Evolutionary conservation across 164 flowering plant genomes (phyloP), one percentile per base, ranked within the genome.

Genomic region (Platanus orientalis): DNA sequence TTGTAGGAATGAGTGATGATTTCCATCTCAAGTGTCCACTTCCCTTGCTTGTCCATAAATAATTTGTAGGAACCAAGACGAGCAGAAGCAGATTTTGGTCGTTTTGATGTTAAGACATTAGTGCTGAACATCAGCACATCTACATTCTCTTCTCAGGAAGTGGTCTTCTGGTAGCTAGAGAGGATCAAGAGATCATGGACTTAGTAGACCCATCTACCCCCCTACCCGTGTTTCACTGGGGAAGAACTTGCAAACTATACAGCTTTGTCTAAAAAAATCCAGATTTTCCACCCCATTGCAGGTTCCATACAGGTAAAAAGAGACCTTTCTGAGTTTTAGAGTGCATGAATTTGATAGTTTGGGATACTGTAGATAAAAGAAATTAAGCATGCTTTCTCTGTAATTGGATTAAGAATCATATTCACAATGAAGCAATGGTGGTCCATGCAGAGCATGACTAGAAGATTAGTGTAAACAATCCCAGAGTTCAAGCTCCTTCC

Each of bases 41-140:
- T n/a, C n/a, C n/a, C n/a, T n/a, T n/a, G n/a, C n/a, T n/a, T n/a
- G n/a, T n/a, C n/a, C n/a, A n/a, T n/a, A n/a, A n/a, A n/a, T n/a
- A n/a, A n/a, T n/a, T n/a, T n/a, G n/a, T 26, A 84, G 86, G 74
- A 78, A 50, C 83, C 84, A 19, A 81, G 83, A 47, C 36, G 83
- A 40, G 89, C 83, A 0, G 86, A 84, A 69, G 89, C 81, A 0
- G 89, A 80, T 74, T 81, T 80, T 63, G 76, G 78, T 7, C 76
- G 81, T 21, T 69, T 80, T 2, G 78, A 76, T 65, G 75, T 65
- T 3, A 81, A 82, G 69, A 79, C 84, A 0, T 86, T 84, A 32
- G 61, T 82, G 27, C 71, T 69, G 34, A 78, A 78, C 62, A n/a
- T n/a, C n/a, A n/a, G n/a, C n/a, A n/a, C n/a, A 73, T 84, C 5